These are phyloP conservation scores for Mangifera indica DNA, from an alignment of 345 rosid genomes.

Conservation along the genomic window DNA sequence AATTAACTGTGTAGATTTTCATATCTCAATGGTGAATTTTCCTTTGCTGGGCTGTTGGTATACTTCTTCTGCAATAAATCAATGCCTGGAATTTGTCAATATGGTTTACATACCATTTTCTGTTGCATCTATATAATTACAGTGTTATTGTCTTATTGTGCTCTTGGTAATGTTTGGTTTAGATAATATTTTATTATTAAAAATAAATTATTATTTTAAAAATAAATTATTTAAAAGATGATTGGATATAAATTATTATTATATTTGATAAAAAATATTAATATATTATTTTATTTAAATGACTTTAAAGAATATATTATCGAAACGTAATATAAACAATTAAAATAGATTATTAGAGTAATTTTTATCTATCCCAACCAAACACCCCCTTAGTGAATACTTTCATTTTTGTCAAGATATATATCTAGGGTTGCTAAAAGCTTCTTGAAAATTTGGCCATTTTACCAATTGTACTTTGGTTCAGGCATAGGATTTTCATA, in stretches of 20 bases:
- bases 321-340: too few relatives aligned
- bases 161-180: too few relatives aligned
- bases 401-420: not conserved
- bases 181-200: too few relatives aligned
- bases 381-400: not conserved
- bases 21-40: not conserved
- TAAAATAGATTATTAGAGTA: too few relatives aligned
- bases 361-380: too few relatives aligned
- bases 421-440: slow-evolving; percentile 13
- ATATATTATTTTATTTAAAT: too few relatives aligned
- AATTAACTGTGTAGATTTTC: slow-evolving; percentile 14
- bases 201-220: too few relatives aligned
- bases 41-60: not conserved
- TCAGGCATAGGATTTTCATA: not conserved
- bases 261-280: too few relatives aligned
- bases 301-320: too few relatives aligned
- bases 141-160: not conserved
- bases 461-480: not conserved
- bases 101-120: not conserved
- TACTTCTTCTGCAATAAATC: not conserved
- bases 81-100: not conserved
- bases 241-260: too few relatives aligned
- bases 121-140: too few relatives aligned
- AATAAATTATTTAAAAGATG: too few relatives aligned
- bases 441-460: slow-evolving; percentile 14